Conservation (phyloP, 345 rosid genomes). For the Salix exigua region DNA sequence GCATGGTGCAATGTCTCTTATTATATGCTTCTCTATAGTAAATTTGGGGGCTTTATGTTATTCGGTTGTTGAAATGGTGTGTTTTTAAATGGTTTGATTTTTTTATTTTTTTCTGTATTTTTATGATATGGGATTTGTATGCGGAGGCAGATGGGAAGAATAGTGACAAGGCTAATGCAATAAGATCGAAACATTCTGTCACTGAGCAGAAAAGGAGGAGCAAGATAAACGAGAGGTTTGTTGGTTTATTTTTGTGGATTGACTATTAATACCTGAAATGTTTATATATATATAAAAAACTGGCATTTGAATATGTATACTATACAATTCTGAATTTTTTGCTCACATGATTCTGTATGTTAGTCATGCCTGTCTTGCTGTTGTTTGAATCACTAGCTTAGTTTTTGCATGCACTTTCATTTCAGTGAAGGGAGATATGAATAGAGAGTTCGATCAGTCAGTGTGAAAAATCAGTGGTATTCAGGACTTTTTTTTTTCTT, state of each 20-base stretch:
- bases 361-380: not conserved
- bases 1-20: not conserved
- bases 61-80: not conserved
- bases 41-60: not conserved
- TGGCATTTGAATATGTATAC: not conserved
- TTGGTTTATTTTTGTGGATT: not conserved
- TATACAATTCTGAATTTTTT: not conserved
- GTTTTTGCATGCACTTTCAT: not conserved
- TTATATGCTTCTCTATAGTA: not conserved
- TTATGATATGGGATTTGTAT: slow-evolving; percentile 8
- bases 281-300: too few species aligned
- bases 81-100: not conserved
- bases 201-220: slow-evolving; percentile 94
- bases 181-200: slow-evolving; percentile 91
- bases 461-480: not conserved
- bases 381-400: not conserved
- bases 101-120: not conserved
- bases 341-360: not conserved
- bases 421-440: not conserved
- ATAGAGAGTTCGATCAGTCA: not conserved
- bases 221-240: slow-evolving; percentile 93
- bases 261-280: not conserved
- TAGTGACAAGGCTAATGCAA: slow-evolving; percentile 63
- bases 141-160: slow-evolving; percentile 61
- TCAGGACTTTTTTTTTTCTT: not conserved